Conservation (phyloP, 1,139 yeast species). For the Kurtzmaniella quercitrusa region DNA sequence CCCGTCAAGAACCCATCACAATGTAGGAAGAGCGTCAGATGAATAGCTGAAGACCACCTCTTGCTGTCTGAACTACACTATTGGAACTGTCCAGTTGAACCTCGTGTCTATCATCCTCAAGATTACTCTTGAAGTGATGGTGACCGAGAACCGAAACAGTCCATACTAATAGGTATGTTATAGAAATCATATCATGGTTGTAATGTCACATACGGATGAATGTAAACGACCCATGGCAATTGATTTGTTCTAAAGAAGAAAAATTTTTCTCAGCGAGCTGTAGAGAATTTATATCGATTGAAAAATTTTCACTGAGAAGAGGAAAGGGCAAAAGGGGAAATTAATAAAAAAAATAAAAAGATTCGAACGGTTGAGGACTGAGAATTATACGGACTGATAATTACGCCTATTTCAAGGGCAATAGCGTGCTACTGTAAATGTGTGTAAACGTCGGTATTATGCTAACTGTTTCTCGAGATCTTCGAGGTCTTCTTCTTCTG, state of each 20-base stretch:
- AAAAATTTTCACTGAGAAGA: conserved; percentile 15
- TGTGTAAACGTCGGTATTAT: conserved; percentile 7
- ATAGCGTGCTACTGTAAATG: not conserved
- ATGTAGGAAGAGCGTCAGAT: not conserved
- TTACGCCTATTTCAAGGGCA: not conserved
- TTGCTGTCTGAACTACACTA: conserved; percentile 1
- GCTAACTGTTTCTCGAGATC: conserved; percentile 31
- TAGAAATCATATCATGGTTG: conserved; percentile 9
- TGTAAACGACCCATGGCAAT: conserved; percentile 79
- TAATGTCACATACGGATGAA: conserved; percentile 60
- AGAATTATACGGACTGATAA: not conserved
- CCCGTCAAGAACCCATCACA: too few relatives aligned
- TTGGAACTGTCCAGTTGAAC: conserved; percentile 3
- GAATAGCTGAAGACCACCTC: not conserved
- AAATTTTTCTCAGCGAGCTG: conserved; percentile 5
- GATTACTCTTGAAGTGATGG: conserved; percentile 30
- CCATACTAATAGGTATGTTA: conserved; percentile 20
- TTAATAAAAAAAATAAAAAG: not conserved
- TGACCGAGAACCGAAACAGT: conserved; percentile 21
- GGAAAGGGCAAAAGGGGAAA: conserved; percentile 3
- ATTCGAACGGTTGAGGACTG: not conserved
- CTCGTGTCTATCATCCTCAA: conserved; percentile 4
- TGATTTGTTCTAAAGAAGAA: conserved; percentile 25
- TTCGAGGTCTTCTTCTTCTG: conserved; percentile 62
- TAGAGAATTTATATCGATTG: conserved; percentile 4